Percentiles rank a stretch among this genome's conserved stretches.
phyloP scores from a whole-genome alignment of 768 basidiomycete genomes.

The Phanerochaete sordida region DNA sequence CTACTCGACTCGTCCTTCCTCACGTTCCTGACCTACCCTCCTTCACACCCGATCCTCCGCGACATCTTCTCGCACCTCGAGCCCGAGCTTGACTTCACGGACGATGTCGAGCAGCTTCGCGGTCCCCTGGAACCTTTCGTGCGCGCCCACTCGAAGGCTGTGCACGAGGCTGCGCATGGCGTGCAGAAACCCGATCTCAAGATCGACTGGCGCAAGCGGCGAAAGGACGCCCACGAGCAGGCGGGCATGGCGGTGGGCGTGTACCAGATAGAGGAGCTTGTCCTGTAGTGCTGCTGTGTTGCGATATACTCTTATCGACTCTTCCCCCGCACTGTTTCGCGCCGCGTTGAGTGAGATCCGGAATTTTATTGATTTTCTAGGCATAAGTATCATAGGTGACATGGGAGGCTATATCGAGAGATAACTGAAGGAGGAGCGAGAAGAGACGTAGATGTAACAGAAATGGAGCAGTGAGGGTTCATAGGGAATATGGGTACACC shows the following conservation, averaged over 20 bases:
- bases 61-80: constrained; percentile 47
- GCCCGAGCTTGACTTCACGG: constrained; percentile 49
- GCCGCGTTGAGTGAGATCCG: not conserved
- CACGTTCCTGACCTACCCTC: constrained; percentile 58
- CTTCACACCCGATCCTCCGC: constrained; percentile 52
- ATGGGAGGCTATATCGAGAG: not conserved
- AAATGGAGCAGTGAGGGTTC: not conserved
- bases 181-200: constrained; percentile 18
- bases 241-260: constrained; percentile 52
- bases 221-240: constrained; percentile 50
- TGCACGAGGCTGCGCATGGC: constrained; percentile 39
- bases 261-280: constrained; percentile 71
- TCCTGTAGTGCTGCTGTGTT: constrained; percentile 8
- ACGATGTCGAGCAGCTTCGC: constrained; percentile 50
- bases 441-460: not conserved
- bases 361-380: not conserved
- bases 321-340: not conserved
- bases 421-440: not conserved
- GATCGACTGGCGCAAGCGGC: constrained; percentile 34
- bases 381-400: not conserved
- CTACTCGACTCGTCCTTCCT: constrained; percentile 74
- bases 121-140: constrained; percentile 64
- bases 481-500: not conserved
- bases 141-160: constrained; percentile 45
- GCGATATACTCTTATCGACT: not conserved